A percentile compares a stretch with the other conserved stretches of the same genome.
Conservation (phyloP, 768 basidiomycete genomes). For the Dentipellis fragilis region DNA sequence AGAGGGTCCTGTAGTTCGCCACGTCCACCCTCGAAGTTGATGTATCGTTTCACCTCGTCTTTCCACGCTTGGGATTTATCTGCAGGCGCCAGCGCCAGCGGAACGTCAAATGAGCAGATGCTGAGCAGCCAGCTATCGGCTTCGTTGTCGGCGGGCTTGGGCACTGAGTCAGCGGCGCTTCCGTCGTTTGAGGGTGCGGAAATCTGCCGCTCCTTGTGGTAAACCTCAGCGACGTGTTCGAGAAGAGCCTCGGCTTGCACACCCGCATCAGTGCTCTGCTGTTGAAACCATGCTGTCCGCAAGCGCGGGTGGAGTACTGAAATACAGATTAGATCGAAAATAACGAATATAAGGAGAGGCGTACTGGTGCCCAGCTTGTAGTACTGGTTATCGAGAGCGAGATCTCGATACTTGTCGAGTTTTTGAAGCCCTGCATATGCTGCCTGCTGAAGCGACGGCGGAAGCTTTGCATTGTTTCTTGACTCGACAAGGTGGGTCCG, state of each 20-base stretch:
- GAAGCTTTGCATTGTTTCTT: neutral
- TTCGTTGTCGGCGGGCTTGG: too few species aligned
- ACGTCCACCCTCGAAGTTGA: neutral
- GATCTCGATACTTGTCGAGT: conserved; percentile 18
- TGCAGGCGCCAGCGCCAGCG: too few species aligned
- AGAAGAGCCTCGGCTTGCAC: conserved; percentile 2
- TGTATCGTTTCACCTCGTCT: neutral
- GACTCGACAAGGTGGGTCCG: conserved; percentile 12
- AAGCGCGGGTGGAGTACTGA: conserved; percentile 21
- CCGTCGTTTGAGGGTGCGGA: conserved; percentile 4
- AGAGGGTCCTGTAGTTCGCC: neutral
- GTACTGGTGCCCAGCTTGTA: conserved; percentile 21
- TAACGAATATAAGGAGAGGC: conserved; percentile 5
- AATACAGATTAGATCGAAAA: neutral
- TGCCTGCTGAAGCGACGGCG: conserved; percentile 12
- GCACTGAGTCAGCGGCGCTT: too few species aligned
- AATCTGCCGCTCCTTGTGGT: neutral
- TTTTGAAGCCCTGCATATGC: conserved; percentile 18
- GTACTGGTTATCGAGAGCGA: conserved; percentile 18
- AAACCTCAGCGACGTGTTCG: conserved; percentile 7
- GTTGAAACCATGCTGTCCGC: conserved; percentile 17
- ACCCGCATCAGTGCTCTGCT: neutral
- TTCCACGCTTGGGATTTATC: neutral
- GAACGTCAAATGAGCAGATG: too few species aligned
- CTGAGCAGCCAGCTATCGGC: too few species aligned